Evolutionary conservation across 768 basidiomycete species (phyloP).

Genomic region (Albatrellus ellisii): DNA sequence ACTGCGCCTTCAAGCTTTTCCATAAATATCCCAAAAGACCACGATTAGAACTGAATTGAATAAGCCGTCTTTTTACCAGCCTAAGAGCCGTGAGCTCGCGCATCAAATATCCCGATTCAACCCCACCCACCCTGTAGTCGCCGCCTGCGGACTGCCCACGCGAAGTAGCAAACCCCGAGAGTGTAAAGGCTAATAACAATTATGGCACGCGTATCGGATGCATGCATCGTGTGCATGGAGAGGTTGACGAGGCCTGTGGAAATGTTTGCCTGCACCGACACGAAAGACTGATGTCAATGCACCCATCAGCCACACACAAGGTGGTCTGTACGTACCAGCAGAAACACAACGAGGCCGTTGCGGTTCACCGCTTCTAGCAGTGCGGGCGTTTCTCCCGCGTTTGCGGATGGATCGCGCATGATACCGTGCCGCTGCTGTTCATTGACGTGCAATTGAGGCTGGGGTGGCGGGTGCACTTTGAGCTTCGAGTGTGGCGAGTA

Average conservation of each 20-base stretch:
- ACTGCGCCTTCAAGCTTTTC: too few species aligned
- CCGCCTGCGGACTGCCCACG: constrained; percentile 38
- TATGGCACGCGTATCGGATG: constrained; percentile 41
- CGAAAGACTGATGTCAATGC: too few species aligned
- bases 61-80: too few species aligned
- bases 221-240: constrained; percentile 71
- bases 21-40: too few species aligned
- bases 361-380: constrained; percentile 75
- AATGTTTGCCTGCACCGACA: constrained; percentile 75
- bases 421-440: too few species aligned
- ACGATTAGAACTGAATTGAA: too few species aligned
- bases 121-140: constrained; percentile 27
- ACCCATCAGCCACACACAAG: not conserved
- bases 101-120: too few species aligned
- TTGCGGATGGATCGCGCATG: too few species aligned
- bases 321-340: constrained; percentile 42
- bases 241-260: constrained; percentile 79
- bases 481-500: constrained; percentile 24
- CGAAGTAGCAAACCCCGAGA: constrained; percentile 40
- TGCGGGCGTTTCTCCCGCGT: constrained; percentile 24
- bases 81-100: too few species aligned
- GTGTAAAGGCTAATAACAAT: constrained; percentile 49
- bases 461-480: constrained; percentile 20
- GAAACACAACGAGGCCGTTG: constrained; percentile 70
- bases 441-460: too few species aligned